Conservation (phyloP, 176 grass and related monocot genomes). For the Paspalum vaginatum region DNA sequence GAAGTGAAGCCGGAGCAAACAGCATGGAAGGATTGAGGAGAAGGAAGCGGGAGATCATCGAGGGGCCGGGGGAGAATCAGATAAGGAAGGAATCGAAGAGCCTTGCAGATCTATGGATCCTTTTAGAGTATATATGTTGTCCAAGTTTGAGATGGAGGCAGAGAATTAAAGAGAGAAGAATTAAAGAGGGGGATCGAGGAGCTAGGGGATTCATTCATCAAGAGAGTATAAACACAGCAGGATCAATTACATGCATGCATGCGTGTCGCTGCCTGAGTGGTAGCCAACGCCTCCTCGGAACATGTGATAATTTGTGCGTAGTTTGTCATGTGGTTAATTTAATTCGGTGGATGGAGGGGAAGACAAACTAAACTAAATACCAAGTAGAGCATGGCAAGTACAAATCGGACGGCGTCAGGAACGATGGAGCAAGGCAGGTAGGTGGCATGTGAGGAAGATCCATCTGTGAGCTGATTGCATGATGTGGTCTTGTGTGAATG, state of each 20-base stretch:
- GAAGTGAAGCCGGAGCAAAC: not conserved
- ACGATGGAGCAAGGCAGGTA: not conserved
- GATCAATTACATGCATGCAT: constrained; percentile 40
- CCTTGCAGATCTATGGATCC: constrained; percentile 26
- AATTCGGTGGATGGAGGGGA: not conserved
- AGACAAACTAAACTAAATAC: not conserved
- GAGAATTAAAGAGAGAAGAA: too few species aligned
- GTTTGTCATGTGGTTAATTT: not conserved
- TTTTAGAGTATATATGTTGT: too few species aligned
- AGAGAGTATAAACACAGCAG: not conserved
- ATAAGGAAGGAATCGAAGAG: not conserved
- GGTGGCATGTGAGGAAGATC: too few species aligned
- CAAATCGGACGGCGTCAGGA: constrained; percentile 9
- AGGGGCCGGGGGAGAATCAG: not conserved
- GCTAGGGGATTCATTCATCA: too few species aligned
- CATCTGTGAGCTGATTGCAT: not conserved
- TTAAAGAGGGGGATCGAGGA: too few species aligned
- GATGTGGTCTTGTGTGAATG: not conserved
- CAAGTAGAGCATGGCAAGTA: not conserved
- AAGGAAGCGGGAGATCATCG: not conserved
- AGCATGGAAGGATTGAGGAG: not conserved
- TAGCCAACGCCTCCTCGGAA: constrained; percentile 11
- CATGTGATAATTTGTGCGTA: constrained; percentile 16
- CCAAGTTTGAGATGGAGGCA: too few species aligned
- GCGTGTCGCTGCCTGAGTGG: not conserved